phyloP scores from a whole-genome alignment of 2,329 filamentous ascomycete genomes.

The Clonostachys rosea region DNA sequence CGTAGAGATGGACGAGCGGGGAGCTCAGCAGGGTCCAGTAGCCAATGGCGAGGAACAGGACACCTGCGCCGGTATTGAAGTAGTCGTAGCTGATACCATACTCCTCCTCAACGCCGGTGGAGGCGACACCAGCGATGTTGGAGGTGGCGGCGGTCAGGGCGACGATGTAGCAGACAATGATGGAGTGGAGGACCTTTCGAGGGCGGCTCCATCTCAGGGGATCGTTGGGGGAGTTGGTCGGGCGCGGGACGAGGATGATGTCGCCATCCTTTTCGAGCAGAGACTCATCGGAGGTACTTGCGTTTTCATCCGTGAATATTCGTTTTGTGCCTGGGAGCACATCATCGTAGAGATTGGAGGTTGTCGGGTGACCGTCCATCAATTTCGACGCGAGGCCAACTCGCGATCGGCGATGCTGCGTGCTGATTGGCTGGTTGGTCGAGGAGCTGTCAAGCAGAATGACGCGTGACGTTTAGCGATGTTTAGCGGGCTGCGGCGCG shows the following conservation, averaged over 20 bases:
- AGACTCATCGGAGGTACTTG: too few species aligned
- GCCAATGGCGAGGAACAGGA: conserved; percentile 50
- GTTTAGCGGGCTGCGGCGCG: too few species aligned
- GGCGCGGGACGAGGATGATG: conserved; percentile 46
- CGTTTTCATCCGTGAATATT: too few species aligned
- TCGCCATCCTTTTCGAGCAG: conserved; percentile 11
- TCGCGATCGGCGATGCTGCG: too few species aligned
- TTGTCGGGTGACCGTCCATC: too few species aligned
- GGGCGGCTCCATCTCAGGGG: conserved; percentile 43
- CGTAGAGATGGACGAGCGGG: conserved; percentile 48
- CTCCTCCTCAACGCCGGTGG: conserved; percentile 41
- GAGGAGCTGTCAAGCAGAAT: too few species aligned
- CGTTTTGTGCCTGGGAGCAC: too few species aligned
- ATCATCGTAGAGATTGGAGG: too few species aligned
- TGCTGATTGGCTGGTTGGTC: too few species aligned
- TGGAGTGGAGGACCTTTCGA: conserved; percentile 45
- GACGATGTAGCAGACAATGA: conserved; percentile 46
- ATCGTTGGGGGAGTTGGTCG: conserved; percentile 45
- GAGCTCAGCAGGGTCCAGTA: conserved; percentile 49
- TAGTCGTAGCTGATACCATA: conserved; percentile 44
- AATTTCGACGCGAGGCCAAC: too few species aligned
- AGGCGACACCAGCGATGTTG: conserved; percentile 48
- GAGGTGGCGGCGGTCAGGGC: conserved; percentile 50
- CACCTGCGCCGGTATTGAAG: conserved; percentile 52
- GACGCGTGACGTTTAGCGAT: too few species aligned